Percentiles rank a stretch among this genome's conserved stretches.
Evolutionary conservation across 805 yeast genomes (phyloP).

Genomic region (Wickerhamiella allomyrinae): DNA sequence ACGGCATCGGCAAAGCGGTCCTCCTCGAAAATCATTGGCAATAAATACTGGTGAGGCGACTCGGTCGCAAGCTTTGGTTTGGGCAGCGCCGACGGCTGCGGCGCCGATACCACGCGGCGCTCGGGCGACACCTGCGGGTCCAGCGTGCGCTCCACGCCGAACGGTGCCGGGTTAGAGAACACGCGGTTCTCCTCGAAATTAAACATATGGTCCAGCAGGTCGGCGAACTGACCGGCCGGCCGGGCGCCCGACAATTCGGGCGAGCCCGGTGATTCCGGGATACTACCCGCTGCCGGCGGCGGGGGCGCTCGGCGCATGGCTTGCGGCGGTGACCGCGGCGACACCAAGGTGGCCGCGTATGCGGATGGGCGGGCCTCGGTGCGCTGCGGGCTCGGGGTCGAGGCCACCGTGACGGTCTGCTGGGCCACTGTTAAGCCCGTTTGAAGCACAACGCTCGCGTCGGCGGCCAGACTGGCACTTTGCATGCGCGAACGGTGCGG

Average conservation of each 20-base stretch:
- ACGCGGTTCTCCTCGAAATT: conserved; percentile 6
- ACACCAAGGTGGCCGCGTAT: conserved; percentile 5
- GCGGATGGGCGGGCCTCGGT: neutral
- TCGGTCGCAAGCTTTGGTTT: neutral
- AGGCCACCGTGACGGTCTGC: neutral
- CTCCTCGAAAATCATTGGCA: conserved; percentile 30
- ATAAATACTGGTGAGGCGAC: conserved; percentile 9
- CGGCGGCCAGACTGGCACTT: conserved; percentile 1
- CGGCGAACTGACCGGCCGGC: conserved; percentile 19
- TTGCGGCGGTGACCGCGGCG: conserved; percentile 6
- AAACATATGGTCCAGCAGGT: conserved; percentile 23
- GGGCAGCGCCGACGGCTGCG: conserved; percentile 1
- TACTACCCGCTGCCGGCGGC: no score
- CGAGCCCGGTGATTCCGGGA: no score
- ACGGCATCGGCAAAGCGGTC: conserved; percentile 27
- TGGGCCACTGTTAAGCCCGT: neutral
- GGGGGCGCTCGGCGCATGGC: neutral
- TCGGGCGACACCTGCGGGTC: conserved; percentile 5
- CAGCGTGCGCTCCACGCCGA: neutral
- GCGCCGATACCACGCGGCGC: neutral
- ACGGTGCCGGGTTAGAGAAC: neutral
- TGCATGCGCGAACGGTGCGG: neutral
- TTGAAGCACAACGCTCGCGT: neutral
- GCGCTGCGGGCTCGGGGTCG: neutral
- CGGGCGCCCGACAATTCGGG: conserved; percentile 2